A percentile compares a stretch with the other conserved stretches of the same genome.
These are phyloP conservation scores for Parmelia sp. DNA, from an alignment of 495 filamentous ascomycete genomes.

Conservation along the genomic window DNA sequence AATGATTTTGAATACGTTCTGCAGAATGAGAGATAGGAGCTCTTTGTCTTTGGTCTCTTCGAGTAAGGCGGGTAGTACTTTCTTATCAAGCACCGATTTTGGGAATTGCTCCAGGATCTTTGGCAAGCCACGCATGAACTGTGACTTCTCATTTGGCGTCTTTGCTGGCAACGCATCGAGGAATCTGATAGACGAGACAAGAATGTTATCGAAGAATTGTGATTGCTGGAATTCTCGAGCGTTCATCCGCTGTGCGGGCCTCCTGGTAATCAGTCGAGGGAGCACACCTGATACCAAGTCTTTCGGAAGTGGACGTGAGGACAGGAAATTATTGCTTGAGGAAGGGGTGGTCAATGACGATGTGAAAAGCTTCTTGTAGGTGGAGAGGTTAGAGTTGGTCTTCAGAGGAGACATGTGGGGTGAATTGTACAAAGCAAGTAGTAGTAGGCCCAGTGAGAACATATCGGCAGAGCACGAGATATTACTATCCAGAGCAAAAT, in stretches of 20 bases:
- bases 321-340: constrained; percentile 75
- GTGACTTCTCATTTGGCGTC: constrained; percentile 79
- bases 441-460: constrained; percentile 85
- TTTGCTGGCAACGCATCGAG: constrained; percentile 86
- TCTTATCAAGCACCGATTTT: constrained; percentile 86
- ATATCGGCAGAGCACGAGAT: constrained; percentile 76
- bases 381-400: constrained; percentile 65
- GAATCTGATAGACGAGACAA: constrained; percentile 93
- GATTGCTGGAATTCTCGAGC: constrained; percentile 91
- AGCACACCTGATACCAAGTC: constrained; percentile 69
- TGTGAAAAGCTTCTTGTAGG: constrained; percentile 75
- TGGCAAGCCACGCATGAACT: constrained; percentile 83
- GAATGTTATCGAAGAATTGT: constrained; percentile 90
- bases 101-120: constrained; percentile 86
- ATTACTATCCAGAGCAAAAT: constrained; percentile 84
- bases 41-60: constrained; percentile 92
- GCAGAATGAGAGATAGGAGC: constrained; percentile 71
- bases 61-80: constrained; percentile 76
- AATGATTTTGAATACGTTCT: constrained; percentile 86
- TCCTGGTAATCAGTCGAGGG: constrained; percentile 74
- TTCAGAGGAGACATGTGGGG: constrained; percentile 83
- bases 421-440: constrained; percentile 85
- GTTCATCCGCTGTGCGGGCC: constrained; percentile 78
- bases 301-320: constrained; percentile 67
- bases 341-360: constrained; percentile 71